Percentiles rank a stretch among this genome's conserved stretches.
These are phyloP conservation scores for Panus rudis DNA, from an alignment of 768 basidiomycete species.

Conservation along the genomic window DNA sequence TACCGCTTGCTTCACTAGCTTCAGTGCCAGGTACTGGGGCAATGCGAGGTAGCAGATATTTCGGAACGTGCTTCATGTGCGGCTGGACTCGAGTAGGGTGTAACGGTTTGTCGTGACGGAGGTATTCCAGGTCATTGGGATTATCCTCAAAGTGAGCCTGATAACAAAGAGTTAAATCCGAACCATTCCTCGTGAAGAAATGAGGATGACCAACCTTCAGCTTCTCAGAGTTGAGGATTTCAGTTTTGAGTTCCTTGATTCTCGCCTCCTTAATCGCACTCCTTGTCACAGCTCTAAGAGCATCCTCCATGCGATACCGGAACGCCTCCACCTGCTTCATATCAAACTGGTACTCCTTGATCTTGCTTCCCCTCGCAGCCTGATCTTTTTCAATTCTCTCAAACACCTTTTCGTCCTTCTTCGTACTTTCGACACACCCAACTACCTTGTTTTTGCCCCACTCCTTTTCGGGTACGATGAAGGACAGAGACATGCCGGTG, in stretches of 20 bases:
- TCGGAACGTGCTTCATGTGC: constrained; percentile 95
- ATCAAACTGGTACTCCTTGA: constrained; percentile 91
- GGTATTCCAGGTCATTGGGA: constrained; percentile 84
- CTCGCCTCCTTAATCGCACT: constrained; percentile 85
- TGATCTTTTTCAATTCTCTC: constrained; percentile 73
- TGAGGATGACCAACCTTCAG: constrained; percentile 63
- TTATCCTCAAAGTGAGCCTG: constrained; percentile 98
- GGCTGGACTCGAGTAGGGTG: constrained; percentile 86
- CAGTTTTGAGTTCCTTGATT: constrained; percentile 87
- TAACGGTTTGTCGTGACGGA: constrained; percentile 91
- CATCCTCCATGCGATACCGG: constrained; percentile 97
- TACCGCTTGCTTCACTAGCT: constrained; percentile 13
- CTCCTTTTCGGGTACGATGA: constrained; percentile 63
- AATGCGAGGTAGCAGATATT: constrained; percentile 83
- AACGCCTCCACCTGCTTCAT: constrained; percentile 97
- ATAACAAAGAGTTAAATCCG: constrained; percentile 4
- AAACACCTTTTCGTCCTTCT: constrained; percentile 73
- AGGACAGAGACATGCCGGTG: constrained; percentile 86
- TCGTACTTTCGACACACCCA: constrained; percentile 58
- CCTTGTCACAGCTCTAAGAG: constrained; percentile 79
- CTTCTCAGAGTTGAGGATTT: constrained; percentile 93
- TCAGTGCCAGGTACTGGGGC: constrained; percentile 46
- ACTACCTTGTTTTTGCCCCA: constrained; percentile 75
- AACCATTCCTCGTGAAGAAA: neutral
- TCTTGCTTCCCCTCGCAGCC: constrained; percentile 42